Evolutionary conservation across 106 monocot genomes (phyloP).

Genomic region (Dactylorhiza incarnata): DNA sequence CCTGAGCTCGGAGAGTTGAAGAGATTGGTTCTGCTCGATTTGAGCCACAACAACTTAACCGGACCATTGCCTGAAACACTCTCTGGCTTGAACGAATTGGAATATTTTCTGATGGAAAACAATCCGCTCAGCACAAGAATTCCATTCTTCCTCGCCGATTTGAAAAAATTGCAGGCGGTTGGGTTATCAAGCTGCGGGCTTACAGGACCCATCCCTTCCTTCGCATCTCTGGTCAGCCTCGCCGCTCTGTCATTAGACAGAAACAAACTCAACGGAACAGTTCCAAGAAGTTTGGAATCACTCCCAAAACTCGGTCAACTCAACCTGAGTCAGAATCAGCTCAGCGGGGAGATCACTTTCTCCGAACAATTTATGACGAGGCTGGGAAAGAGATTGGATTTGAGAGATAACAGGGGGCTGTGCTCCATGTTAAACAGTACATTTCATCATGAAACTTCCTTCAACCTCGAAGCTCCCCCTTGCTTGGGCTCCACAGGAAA

Average conservation of each 20-base stretch:
- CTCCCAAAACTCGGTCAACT: slow-evolving; percentile 45
- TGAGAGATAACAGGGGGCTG: slow-evolving; percentile 47
- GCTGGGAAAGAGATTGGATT: slow-evolving; percentile 52
- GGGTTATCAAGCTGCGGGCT: slow-evolving; percentile 50
- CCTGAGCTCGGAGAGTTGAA: slow-evolving; percentile 21
- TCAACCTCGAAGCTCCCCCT: slow-evolving; percentile 26
- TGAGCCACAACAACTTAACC: slow-evolving; percentile 41
- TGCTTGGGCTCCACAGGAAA: slow-evolving; percentile 2
- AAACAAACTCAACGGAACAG: slow-evolving; percentile 49
- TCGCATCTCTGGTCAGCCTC: slow-evolving; percentile 25
- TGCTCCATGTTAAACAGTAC: slow-evolving; percentile 19
- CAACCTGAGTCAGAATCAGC: slow-evolving; percentile 61
- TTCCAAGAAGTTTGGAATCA: slow-evolving; percentile 29
- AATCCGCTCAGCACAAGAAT: slow-evolving; percentile 37
- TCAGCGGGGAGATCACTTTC: slow-evolving; percentile 47
- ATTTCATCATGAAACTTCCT: slow-evolving; percentile 15
- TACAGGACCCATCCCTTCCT: slow-evolving; percentile 32
- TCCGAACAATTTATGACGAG: slow-evolving; percentile 41
- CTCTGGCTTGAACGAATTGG: slow-evolving; percentile 20
- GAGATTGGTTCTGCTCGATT: slow-evolving; percentile 43
- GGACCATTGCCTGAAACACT: slow-evolving; percentile 45
- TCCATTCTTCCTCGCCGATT: slow-evolving; percentile 28
- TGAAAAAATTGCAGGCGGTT: slow-evolving; percentile 34
- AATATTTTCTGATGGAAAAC: slow-evolving; percentile 51
- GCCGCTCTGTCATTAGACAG: slow-evolving; percentile 43